Conservation (phyloP, 257 asterid genomes). For the Hygrophila difformis region DNA sequence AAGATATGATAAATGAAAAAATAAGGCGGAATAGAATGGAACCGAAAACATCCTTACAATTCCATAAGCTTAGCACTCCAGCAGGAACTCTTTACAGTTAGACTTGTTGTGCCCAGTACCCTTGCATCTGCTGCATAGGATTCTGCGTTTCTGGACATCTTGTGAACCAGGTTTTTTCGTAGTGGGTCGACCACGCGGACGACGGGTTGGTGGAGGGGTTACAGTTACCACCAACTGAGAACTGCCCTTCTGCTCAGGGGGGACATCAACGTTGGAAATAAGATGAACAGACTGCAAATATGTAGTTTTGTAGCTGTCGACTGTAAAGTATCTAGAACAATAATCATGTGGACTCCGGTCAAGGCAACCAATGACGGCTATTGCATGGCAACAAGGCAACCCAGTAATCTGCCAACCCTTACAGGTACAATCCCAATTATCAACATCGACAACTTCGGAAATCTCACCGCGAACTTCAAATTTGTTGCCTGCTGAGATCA, state of each 20-base stretch:
- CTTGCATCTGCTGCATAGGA: neutral
- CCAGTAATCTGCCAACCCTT: constrained; percentile 75
- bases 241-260: constrained; percentile 21
- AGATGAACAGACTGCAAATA: constrained; percentile 68
- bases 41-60: too few relatives aligned
- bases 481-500: constrained; percentile 35
- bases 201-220: constrained; percentile 1
- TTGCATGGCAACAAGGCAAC: constrained; percentile 85
- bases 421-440: constrained; percentile 61
- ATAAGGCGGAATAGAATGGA: too few relatives aligned
- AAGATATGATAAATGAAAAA: too few relatives aligned
- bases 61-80: constrained; percentile 1
- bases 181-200: neutral
- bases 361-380: constrained; percentile 47
- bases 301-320: constrained; percentile 52
- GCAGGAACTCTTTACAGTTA: neutral
- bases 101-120: neutral
- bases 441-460: constrained; percentile 58
- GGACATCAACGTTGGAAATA: constrained; percentile 37
- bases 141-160: neutral
- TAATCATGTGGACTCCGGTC: constrained; percentile 47
- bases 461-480: constrained; percentile 75
- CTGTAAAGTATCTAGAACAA: constrained; percentile 70
- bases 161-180: neutral
- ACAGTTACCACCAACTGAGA: neutral